Percentiles rank a stretch among this genome's conserved stretches.
Evolutionary conservation across 768 basidiomycete genomes (phyloP).

Genomic region (Scleroderma citrinum): DNA sequence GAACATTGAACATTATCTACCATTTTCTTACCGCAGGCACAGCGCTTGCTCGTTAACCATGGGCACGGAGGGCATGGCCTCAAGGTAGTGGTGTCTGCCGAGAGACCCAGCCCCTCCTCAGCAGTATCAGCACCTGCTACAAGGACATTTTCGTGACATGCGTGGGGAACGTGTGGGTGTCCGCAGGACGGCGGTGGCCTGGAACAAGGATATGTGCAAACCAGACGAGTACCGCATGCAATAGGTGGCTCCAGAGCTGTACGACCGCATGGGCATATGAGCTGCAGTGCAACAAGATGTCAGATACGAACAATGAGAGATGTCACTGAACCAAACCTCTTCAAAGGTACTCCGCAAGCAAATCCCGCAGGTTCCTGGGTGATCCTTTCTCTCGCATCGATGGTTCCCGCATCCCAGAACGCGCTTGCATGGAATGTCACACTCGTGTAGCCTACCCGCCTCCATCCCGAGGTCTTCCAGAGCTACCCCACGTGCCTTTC

Average conservation of each 20-base stretch:
- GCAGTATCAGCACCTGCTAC: slow-evolving; percentile 20
- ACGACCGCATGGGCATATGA: slow-evolving; percentile 79
- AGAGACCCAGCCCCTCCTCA: slow-evolving; percentile 17
- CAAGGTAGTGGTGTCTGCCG: background rate
- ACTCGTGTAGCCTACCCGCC: slow-evolving; percentile 70
- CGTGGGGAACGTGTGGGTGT: slow-evolving; percentile 70
- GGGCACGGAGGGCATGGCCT: slow-evolving; percentile 79
- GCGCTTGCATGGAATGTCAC: slow-evolving; percentile 77
- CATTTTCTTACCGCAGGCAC: slow-evolving; percentile 84
- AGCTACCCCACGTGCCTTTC: slow-evolving; percentile 31
- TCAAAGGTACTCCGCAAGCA: slow-evolving; percentile 90
- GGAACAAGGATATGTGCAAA: slow-evolving; percentile 77
- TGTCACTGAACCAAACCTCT: slow-evolving; percentile 51
- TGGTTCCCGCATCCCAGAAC: slow-evolving; percentile 72
- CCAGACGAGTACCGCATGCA: slow-evolving; percentile 75
- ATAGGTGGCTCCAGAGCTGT: slow-evolving; percentile 87
- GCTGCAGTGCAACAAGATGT: slow-evolving; percentile 29
- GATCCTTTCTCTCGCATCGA: slow-evolving; percentile 73
- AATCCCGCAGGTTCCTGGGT: slow-evolving; percentile 72
- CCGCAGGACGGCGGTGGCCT: slow-evolving; percentile 70
- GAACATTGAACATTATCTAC: slow-evolving; percentile 82
- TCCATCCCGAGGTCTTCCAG: slow-evolving; percentile 44
- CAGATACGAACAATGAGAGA: background rate
- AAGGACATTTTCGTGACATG: slow-evolving; percentile 69
- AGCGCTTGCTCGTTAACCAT: slow-evolving; percentile 68